Evolutionary conservation across 225 moss, liverwort and hornwort species (phyloP).

Genomic region (Sphagnum contortum): DNA sequence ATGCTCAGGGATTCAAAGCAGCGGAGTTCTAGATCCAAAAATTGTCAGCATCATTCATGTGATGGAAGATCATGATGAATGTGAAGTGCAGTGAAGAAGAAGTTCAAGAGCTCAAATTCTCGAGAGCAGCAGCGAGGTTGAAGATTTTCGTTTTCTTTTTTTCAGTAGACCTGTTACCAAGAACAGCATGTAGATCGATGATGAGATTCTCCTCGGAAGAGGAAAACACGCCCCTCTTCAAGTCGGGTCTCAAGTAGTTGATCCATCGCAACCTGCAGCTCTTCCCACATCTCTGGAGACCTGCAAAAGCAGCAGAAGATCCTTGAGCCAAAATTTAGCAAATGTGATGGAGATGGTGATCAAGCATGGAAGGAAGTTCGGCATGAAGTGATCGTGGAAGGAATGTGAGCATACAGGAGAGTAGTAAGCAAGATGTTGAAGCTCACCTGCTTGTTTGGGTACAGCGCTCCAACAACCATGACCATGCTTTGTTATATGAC

Average conservation of each 20-base stretch:
- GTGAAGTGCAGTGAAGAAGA: constrained; percentile 1
- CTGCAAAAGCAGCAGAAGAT: constrained; percentile 16
- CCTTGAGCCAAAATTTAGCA: too few relatives aligned
- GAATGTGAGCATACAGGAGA: too few relatives aligned
- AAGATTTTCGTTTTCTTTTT: constrained; percentile 1
- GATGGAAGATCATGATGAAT: too few relatives aligned
- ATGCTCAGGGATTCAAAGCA: too few relatives aligned
- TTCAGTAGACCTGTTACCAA: constrained; percentile 89
- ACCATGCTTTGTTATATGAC: constrained; percentile 83
- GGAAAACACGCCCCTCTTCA: constrained; percentile 91
- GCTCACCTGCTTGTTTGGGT: constrained; percentile 85
- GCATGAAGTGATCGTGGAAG: too few relatives aligned
- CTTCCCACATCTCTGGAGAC: constrained; percentile 89
- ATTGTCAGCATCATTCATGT: too few relatives aligned
- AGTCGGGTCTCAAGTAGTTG: constrained; percentile 88
- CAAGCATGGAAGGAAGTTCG: too few relatives aligned
- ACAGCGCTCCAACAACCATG: constrained; percentile 99
- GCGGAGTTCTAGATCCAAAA: too few relatives aligned
- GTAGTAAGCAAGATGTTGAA: too few relatives aligned
- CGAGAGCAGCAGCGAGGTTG: too few relatives aligned
- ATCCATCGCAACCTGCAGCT: constrained; percentile 98
- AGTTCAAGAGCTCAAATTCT: too few relatives aligned
- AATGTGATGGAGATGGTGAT: too few relatives aligned
- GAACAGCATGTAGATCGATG: constrained; percentile 87
- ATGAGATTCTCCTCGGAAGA: constrained; percentile 74